Percentiles rank a stretch among this genome's conserved stretches.
phyloP scores from a whole-genome alignment of 2,329 filamentous ascomycete species.

The Aspergillus ibericus region DNA sequence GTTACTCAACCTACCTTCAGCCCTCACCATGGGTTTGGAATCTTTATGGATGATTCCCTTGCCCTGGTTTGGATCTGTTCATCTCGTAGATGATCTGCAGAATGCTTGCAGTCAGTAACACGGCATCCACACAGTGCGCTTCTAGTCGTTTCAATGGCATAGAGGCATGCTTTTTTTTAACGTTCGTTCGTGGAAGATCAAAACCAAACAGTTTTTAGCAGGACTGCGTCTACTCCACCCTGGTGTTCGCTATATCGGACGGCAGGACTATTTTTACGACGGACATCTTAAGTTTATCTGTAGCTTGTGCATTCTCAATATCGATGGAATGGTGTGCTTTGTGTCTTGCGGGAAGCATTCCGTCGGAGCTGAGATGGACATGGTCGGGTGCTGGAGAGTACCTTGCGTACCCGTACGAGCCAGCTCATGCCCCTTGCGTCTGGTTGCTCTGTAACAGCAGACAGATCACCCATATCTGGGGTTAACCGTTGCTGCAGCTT shows the following conservation, averaged over 20 bases:
- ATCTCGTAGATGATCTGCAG: not conserved
- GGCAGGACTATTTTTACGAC: constrained; percentile 49
- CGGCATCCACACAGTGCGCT: constrained; percentile 38
- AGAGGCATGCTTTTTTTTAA: constrained; percentile 44
- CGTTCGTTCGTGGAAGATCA: constrained; percentile 50
- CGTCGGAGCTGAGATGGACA: not conserved
- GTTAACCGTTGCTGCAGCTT: not conserved
- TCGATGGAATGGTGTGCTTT: not conserved
- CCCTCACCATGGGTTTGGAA: not conserved
- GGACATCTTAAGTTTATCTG: constrained; percentile 35
- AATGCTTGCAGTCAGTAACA: not conserved
- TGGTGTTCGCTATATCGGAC: constrained; percentile 43
- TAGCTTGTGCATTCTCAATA: too few species aligned
- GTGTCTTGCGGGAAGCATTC: not conserved
- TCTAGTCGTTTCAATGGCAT: constrained; percentile 37
- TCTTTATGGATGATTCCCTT: not conserved
- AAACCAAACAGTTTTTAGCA: constrained; percentile 52
- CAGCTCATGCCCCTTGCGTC: not conserved
- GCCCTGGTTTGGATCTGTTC: not conserved
- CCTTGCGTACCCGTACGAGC: not conserved
- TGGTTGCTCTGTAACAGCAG: not conserved
- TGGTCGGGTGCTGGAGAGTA: not conserved
- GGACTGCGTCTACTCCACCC: constrained; percentile 53
- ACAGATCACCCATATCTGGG: not conserved
- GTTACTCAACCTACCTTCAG: not conserved